Evolutionary conservation across 768 basidiomycete species (phyloP), one percentile per base, ranked within the genome.

Genomic region (Boletus rubescentipes): DNA sequence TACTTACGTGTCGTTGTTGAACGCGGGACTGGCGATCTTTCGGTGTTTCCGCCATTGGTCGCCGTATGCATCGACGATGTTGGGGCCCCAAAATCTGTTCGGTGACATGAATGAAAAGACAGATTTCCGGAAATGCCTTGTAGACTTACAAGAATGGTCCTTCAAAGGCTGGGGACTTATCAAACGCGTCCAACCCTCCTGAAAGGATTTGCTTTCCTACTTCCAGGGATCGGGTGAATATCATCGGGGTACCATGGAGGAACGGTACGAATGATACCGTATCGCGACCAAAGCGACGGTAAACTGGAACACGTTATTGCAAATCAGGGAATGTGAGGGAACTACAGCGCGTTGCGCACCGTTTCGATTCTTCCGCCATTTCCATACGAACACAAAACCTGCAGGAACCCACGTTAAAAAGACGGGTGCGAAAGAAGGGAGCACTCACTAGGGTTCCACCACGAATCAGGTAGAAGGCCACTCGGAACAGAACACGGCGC

Each of bases 31-130:
- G 15, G 51, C 11, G 3, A 63, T 50, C 34, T 53, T 61, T 46
- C 63, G 53, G 23, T 63, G 60, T 20, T 54, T 63, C 23, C 53
- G 63, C 62, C 62, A 63, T 14, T 51, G 44, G 20, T 61, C 55
- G 15, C 59, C 54, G 3, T 51, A 51, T 8, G 42, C 29, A 7
- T 57, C 46, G 8, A 61, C 31, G 20, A 64, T 36, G 30, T 53
- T 63, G 10, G 62, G 62, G 37, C 62, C 62, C 62, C 62, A 63
- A 21, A 50, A 63, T 34, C 62, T 63, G 26, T 45, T 39, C 18
- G 4, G 14, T 4, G 18, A 36, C 9, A 0, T 11, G 32, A 26
- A 4, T 11, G n/a, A 32, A 5, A 6, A 26, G 3, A 26, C 26
- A 26, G 26, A 26, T 16, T 20, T 32, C 0, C 10, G 2, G 4